Base-by-base conservation (phyloP, 768 basidiomycete species). In the Tubosaeta brunneosetosa region DNA sequence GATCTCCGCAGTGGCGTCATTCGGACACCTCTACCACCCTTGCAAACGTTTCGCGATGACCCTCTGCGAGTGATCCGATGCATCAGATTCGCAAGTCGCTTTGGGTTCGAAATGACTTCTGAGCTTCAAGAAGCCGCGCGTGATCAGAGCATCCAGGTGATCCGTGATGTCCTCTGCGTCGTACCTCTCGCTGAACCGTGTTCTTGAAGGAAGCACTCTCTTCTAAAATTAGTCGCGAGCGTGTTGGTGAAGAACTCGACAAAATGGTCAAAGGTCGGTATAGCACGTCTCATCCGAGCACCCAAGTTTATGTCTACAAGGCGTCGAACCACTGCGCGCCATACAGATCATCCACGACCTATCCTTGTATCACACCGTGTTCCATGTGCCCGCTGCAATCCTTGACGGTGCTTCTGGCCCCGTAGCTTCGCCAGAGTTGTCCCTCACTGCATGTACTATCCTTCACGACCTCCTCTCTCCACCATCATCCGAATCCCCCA, bases 61-160 rank as follows among this genome's bases (percentile, higher is more conserved):
- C 97, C 97, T 6, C 72, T 99, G 12, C 84, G 97, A 13, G 83
- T 98, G n/a, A 68, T 98, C 22, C 81, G 97, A 34, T 93, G 91
- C 57, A 70, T 98, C 22, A 76, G 97, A 51, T 99, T 99, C 67
- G 88, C 95, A 1, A 91, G 91, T 61, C 78, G 95, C 40, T 92
- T 91, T 66, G 89, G 89, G 22, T 95, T 94, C 60, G 73, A 76
- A 12, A 76, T 97, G 48, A 87, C 88, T 16, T 71, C 75, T 1
- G 86, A 86, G 46, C 72, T 97, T 19, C 71, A 75, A 46, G 74
- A 78, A 13, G 83, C 89, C 14, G 85, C 81, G 3, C 76, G 70
- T 52, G 81, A 88, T 60, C 69, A 72, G 12, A 68, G 68, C 36
- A 87, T 91, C 40, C 86, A 89, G 73, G 88, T 86, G 53, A 59